Base-by-base conservation (phyloP, 2,329 filamentous ascomycete genomes). In the Stemphylium beticola region DNA sequence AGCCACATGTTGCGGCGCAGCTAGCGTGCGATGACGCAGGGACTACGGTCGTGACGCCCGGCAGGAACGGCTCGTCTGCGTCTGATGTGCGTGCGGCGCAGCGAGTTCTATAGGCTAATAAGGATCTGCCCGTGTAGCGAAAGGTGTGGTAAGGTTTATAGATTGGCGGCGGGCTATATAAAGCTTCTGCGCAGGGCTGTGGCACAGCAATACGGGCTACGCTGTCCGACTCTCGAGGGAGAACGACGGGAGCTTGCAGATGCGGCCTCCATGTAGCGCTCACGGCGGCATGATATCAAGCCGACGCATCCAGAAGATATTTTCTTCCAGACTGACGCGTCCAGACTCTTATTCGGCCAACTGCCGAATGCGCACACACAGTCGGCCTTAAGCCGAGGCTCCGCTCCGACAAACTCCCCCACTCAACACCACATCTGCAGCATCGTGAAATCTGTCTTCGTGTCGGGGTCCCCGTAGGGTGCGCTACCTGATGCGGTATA, bases 381-480 rank as follows among this genome's bases (percentile, higher is more conserved):
- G 22, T 45, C 52, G 41, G 50, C 15, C 46, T 29, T 12, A 29
- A 45, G 31, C 53, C 53, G 53, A 37, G 38, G 38, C 48, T 37
- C 32, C 42, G 48, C 38, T 46, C 49, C 53, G 39, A 46, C 37
- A 26, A 37, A 15, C 20, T 22, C 15, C 24, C 34, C 40, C 36
- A 34, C 52, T 60, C 53, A 64, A 62, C 57, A 64, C 59, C 61
- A 64, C 52, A 46, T 41, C 53, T 39, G 15, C 43, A 48, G 41
- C 57, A 64, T 64, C 59, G 59, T 64, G 61, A 60, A 53, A 52
- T 42, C 50, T 36, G 50, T 22, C 40, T 50, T 52, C 20, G 24
- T 15, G 14, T n/a, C 34, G 4, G n/a, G 14, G 38, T 10, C 37
- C 6, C 26, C 38, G 31, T 51, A 54, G 55, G 55, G 33, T 58